phyloP scores from a whole-genome alignment of 2,329 filamentous ascomycete genomes.

The Spiromastix sp. region DNA sequence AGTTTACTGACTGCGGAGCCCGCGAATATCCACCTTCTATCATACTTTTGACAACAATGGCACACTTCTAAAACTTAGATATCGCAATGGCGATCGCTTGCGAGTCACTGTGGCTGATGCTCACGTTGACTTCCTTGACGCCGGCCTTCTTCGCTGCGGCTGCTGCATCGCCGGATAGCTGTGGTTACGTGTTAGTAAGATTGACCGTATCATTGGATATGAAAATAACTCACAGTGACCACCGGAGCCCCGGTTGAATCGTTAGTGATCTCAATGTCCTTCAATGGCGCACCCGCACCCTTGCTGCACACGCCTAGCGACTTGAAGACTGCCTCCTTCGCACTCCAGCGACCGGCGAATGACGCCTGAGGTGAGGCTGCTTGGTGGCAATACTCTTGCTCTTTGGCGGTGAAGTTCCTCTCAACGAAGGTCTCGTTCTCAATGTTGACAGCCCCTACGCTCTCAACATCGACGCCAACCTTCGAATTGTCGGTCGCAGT shows the following conservation, averaged over 20 bases:
- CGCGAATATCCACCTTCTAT: too few species aligned
- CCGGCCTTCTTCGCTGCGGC: slow-evolving; percentile 74
- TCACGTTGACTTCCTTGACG: slow-evolving; percentile 80
- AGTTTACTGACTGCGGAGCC: too few species aligned
- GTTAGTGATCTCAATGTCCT: slow-evolving; percentile 85
- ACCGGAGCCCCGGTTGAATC: slow-evolving; percentile 72
- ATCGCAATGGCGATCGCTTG: slow-evolving; percentile 94
- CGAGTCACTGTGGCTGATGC: slow-evolving; percentile 88
- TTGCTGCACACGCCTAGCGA: slow-evolving; percentile 76
- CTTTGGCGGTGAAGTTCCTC: slow-evolving; percentile 80
- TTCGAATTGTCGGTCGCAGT: slow-evolving; percentile 56
- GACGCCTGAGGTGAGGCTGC: slow-evolving; percentile 74
- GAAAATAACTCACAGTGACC: slow-evolving; percentile 60
- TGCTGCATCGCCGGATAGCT: slow-evolving; percentile 82
- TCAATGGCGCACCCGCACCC: slow-evolving; percentile 80
- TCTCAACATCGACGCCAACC: slow-evolving; percentile 90
- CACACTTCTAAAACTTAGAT: slow-evolving; percentile 54
- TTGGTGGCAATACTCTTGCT: slow-evolving; percentile 78
- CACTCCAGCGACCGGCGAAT: slow-evolving; percentile 91
- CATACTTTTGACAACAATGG: too few species aligned
- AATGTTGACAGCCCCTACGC: slow-evolving; percentile 76
- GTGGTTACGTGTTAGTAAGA: slow-evolving; percentile 32
- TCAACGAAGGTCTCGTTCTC: slow-evolving; percentile 89
- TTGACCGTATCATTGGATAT: too few species aligned
- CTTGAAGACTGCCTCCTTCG: slow-evolving; percentile 98